Conservation (phyloP, 306 rosid species). For the Malus asiatica region DNA sequence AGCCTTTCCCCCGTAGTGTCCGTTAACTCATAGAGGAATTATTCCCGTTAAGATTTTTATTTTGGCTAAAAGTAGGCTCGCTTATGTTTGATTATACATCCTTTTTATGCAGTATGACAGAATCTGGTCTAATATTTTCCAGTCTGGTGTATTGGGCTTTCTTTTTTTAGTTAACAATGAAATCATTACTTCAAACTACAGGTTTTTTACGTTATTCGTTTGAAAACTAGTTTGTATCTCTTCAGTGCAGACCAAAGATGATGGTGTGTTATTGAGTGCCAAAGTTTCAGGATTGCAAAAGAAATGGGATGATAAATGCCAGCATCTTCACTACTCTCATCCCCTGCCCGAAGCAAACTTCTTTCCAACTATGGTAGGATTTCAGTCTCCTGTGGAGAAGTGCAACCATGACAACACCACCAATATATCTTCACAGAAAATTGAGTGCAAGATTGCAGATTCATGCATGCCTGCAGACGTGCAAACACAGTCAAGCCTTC, state of each 20-base stretch:
- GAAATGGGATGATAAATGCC: conserved; percentile 40
- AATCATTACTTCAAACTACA: conserved; percentile 12
- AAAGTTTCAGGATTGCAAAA: conserved; percentile 36
- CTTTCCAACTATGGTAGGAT: conserved; percentile 51
- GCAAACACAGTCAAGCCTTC: conserved; percentile 35
- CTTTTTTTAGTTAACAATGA: background rate
- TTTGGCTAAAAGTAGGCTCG: background rate
- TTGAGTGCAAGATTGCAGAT: conserved; percentile 30
- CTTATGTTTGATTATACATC: background rate
- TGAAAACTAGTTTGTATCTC: conserved; percentile 54
- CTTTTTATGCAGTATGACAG: too few relatives aligned
- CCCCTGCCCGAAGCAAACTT: conserved; percentile 30
- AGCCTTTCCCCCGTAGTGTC: background rate
- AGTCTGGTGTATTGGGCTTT: background rate
- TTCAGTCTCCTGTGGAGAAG: conserved; percentile 29
- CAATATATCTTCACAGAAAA: conserved; percentile 33
- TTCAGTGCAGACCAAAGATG: conserved; percentile 97
- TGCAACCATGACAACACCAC: conserved; percentile 26
- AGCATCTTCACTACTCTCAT: conserved; percentile 28
- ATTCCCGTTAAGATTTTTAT: background rate
- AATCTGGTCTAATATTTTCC: too few relatives aligned
- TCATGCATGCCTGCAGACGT: conserved; percentile 32
- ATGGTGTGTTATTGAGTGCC: conserved; percentile 50
- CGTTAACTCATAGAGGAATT: background rate
- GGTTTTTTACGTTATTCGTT: conserved; percentile 41